Base-by-base conservation (phyloP, 2,329 filamentous ascomycete genomes). In the Trichoderma brevicompactum region DNA sequence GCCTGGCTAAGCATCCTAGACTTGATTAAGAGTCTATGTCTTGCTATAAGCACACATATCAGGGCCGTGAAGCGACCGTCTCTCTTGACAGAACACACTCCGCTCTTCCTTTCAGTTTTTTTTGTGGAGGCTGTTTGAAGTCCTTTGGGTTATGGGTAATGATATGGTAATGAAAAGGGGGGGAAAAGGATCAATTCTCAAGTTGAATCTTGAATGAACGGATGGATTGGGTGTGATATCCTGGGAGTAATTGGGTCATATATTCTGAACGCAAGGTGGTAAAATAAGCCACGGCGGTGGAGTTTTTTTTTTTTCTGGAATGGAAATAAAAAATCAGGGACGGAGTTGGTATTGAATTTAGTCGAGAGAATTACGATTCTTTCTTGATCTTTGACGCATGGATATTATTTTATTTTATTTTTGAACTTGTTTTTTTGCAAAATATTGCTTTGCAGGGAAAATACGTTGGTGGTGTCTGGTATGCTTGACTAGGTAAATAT, bases 1-100 rank as follows among this genome's bases (percentile, higher is more conserved):
- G 49, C 9, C 23, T n/a, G 13, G n/a, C 13, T 10, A 66, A 66
- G 41, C 54, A 50, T 5, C 50, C 49, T 9, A 65, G 62, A 5
- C 34, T 65, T 9, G 38, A 43, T 40, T 59, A 54, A 55, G 19
- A n/a, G 12, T 38, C n/a, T 23, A 50, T 38, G 2, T 7, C 12
- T 46, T 58, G 32, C 50, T n/a, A 28, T 5, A 28, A 28, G 23
- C 23, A 36, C 5, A 36, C 5, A 17, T 53, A 2, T 38, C 8
- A 38, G 8, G n/a, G 12, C 8, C 9, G 9, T n/a, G 48, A 8
- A 49, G 6, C 15, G 23, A 28, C 8, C 4, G 19, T 38, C n/a
- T 53, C 36, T 6, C 10, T 38, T 10, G 10, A 6, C 10, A 38
- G 36, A 10, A 10, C 3, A 38, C 36, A 10, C 36, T 38, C 7